Evolutionary conservation across 345 rosid genomes (phyloP).

Genomic region (Arabidopsis arenosa): DNA sequence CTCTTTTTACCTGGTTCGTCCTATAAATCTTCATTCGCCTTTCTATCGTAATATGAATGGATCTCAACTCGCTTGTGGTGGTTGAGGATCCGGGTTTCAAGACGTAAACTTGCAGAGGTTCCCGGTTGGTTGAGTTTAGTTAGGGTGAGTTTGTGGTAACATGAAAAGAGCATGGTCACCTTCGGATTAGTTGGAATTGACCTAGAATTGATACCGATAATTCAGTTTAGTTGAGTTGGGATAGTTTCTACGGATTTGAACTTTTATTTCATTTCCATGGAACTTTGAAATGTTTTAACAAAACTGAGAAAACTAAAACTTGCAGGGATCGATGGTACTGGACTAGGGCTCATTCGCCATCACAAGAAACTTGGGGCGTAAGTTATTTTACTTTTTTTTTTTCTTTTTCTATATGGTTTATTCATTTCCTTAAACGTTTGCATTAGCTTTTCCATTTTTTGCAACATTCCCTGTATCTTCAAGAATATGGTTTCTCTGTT

Average conservation of each 20-base stretch:
- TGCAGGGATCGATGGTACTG: slow-evolving; percentile 83
- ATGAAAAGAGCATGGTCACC: neutral
- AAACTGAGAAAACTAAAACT: slow-evolving; percentile 16
- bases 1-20: slow-evolving; percentile 58
- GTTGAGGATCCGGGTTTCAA: neutral
- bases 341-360: slow-evolving; percentile 70
- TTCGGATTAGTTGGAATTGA: neutral
- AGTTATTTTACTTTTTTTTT: slow-evolving; percentile 21
- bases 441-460: neutral
- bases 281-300: neutral
- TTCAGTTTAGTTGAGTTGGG: neutral
- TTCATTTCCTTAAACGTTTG: neutral
- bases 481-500: too few relatives aligned
- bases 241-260: neutral
- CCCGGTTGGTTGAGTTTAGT: neutral
- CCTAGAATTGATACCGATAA: neutral
- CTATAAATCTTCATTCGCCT: neutral
- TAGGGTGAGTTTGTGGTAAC: neutral
- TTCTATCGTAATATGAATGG: neutral
- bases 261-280: neutral
- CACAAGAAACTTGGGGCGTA: slow-evolving; percentile 67
- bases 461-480: neutral
- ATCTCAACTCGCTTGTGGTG: neutral
- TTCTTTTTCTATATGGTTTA: neutral
- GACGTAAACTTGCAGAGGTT: neutral